Evolutionary conservation across 805 yeast genomes (phyloP), one percentile per base, ranked within the genome.

Genomic region (Candida pseudofarinosa): DNA sequence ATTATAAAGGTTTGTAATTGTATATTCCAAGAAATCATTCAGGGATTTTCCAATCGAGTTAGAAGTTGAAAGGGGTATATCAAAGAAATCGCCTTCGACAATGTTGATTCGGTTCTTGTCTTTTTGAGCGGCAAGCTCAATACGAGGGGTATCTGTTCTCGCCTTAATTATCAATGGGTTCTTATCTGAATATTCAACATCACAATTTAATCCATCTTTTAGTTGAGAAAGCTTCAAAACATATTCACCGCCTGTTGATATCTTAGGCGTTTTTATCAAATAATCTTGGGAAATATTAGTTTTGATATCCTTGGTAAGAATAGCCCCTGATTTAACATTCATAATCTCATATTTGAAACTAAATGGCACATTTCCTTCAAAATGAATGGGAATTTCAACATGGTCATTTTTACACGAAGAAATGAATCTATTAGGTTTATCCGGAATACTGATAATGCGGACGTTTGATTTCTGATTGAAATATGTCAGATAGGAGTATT

Each of bases 331-430:
- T 12, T 43, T 38, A 4, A 65, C 62, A 41, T 83, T 83, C 15
- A 84, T 60, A 17, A 91, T 65, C 41, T 81, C 85, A 61, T 89
- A 90, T 17, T 69, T 71, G 41, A 93, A 69, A 2, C 76, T 67
- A 51, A 84, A 88, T 3, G 98, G 98, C 0, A 85, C 77, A 49
- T 81, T 81, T 12, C 99, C 99, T 38, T 77, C 80, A 17, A 93
- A 74, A 7, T 60, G 57, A 3, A 91, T 71, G 0, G 83, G 81
- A 3, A 85, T 62, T 2, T 43, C 38, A 0, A 56, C 52, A 13
- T 49, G 39, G 10, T 60, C 60, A 5, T 64, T 69, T 33, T 51
- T 58, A 49, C 76, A 70, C 18, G 62, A 47, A 8, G 46, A 48
- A 23, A 23, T 10, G 10, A 23, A 23, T 23, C 28, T 23, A 7